Conservation (phyloP, 2,329 filamentous ascomycete genomes). For the Fusarium annulatum region DNA sequence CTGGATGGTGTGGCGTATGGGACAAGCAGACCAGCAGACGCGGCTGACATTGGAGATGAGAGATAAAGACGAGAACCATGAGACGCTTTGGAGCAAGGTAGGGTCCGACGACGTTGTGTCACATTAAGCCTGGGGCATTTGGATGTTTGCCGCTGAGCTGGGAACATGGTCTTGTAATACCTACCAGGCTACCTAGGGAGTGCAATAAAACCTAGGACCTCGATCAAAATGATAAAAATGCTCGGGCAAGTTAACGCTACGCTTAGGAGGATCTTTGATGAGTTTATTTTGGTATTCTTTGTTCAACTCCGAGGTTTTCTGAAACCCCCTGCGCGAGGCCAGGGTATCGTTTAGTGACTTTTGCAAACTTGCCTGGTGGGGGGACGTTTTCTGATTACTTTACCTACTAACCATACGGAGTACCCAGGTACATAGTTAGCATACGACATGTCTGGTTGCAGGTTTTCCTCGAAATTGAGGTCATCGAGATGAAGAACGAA, state of each 20-base stretch:
- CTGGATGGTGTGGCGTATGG: slow-evolving; percentile 30
- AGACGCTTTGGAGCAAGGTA: slow-evolving; percentile 6
- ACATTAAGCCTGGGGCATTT: slow-evolving; percentile 29
- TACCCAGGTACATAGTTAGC: background rate
- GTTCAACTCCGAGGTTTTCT: background rate
- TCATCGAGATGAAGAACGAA: slow-evolving; percentile 22
- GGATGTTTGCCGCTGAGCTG: slow-evolving; percentile 26
- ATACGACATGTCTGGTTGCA: slow-evolving; percentile 6
- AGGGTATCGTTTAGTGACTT: background rate
- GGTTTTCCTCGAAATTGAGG: background rate
- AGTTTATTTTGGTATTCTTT: background rate
- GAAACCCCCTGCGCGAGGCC: background rate
- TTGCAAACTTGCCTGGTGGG: slow-evolving; percentile 8
- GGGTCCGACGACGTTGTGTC: slow-evolving; percentile 23
- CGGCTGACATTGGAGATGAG: slow-evolving; percentile 35
- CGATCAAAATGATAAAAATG: background rate
- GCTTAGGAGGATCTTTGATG: background rate
- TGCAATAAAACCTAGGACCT: background rate
- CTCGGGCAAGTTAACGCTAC: background rate
- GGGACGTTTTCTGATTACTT: background rate
- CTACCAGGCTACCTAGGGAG: background rate
- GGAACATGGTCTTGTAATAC: slow-evolving; percentile 1
- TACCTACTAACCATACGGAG: background rate
- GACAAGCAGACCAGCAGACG: slow-evolving; percentile 18
- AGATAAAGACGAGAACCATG: slow-evolving; percentile 13